Evolutionary conservation across 73 alveolate species (phyloP), one percentile per base, ranked within the genome.

Genomic region (Stentor roeselii): DNA sequence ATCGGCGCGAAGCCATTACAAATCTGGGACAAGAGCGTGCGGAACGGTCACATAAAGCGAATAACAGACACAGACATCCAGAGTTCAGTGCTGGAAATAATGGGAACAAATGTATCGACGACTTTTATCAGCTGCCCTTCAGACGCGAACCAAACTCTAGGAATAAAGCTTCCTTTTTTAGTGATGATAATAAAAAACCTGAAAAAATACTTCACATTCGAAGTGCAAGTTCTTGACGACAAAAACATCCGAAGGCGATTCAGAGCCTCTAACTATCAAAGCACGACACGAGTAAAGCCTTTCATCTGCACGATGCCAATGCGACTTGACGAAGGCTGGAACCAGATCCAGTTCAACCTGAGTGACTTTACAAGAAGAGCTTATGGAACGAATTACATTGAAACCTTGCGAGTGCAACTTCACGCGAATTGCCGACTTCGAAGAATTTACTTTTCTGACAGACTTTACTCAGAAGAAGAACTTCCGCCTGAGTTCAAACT

Each of bases 291-390:
- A 84, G 99, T 95, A 39, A 95, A 95, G 83, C 99, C 99, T 3
- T 95, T 92, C 89, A 92, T 95, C 86, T 95, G 99, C 60, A 92
- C 99, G 59, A 95, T 95, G 93, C 99, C 99, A 39, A 92, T 95
- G 97, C 92, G 95, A 87, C 92, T 95, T 59, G 99, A 95, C 76
- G 99, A 95, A 87, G 99, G 99, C 39, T 95, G 99, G 97, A 95
- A 95, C 82, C 97, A 95, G 92, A 95, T 95, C 82, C 97, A 95
- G 88, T 95, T 95, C 90, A 93, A 95, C 87, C 88, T 95, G 90
- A 89, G 96, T 3, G 99, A 95, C 84, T 95, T 95, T 90, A 95
- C 99, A n/a, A 88, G 99, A 83, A 92, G 99, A 86, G 99, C 99
- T 58, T 95, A 95, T 89, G 99, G 99, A 75, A 95, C 99, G 41